Conservation (phyloP, 202 grass and related monocot genomes). For the Dendrocalamus latiflorus region DNA sequence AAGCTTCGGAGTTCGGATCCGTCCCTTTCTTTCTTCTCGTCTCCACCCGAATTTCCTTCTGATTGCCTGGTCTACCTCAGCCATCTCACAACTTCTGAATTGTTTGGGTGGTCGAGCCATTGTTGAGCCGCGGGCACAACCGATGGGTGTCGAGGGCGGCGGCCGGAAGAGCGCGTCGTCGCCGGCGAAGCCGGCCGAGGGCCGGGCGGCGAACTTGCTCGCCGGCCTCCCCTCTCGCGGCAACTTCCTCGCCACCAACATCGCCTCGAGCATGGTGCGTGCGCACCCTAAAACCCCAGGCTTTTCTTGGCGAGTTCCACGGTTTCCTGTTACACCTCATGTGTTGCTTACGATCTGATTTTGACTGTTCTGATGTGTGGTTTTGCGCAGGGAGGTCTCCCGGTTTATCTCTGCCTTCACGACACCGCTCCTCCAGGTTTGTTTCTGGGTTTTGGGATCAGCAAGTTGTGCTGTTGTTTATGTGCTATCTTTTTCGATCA, state of each 20-base stretch:
- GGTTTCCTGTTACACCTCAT: background rate
- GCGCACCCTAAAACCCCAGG: background rate
- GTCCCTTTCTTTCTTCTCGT: background rate
- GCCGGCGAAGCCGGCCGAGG: constrained; percentile 10
- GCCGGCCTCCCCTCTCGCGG: constrained; percentile 47
- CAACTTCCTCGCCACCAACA: constrained; percentile 29
- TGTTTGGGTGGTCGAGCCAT: background rate
- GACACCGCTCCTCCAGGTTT: constrained; percentile 50
- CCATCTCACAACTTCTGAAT: background rate
- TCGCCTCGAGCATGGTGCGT: constrained; percentile 42
- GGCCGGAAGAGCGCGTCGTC: constrained; percentile 25
- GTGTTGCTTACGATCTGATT: background rate
- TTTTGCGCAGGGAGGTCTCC: constrained; percentile 35
- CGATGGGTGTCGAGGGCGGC: constrained; percentile 32
- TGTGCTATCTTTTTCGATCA: background rate
- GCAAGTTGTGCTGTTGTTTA: background rate
- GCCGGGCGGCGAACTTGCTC: constrained; percentile 31
- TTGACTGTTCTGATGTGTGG: background rate
- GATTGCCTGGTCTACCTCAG: background rate
- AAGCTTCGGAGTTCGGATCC: too few relatives aligned
- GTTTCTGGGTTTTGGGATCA: background rate
- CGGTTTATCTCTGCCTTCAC: constrained; percentile 44
- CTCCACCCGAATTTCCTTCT: background rate
- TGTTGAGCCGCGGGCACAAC: too few relatives aligned
- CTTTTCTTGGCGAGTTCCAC: background rate